Conservation (phyloP, 2,329 filamentous ascomycete genomes). For the Pyricularia grisea region DNA sequence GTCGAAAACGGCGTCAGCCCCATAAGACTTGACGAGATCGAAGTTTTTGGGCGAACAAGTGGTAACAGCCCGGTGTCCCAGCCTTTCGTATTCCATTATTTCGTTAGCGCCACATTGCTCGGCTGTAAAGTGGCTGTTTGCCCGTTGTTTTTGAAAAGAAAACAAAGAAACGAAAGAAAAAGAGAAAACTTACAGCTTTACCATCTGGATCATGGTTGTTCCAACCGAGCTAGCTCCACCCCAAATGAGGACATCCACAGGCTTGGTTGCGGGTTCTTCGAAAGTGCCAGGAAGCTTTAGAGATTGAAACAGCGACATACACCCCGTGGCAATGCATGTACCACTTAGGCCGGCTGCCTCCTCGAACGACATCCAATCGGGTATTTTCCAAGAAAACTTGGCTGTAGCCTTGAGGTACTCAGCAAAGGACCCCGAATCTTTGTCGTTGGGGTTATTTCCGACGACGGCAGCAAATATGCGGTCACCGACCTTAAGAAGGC, state of each 20-base stretch:
- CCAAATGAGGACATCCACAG: constrained; percentile 12
- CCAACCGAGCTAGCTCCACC: constrained; percentile 14
- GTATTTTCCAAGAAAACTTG: constrained; percentile 9
- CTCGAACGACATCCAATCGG: constrained; percentile 9
- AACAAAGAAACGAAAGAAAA: not conserved
- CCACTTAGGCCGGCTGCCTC: constrained; percentile 11
- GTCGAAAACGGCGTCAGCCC: no score
- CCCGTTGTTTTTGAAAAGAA: no score
- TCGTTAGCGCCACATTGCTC: not conserved
- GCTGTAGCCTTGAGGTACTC: constrained; percentile 11
- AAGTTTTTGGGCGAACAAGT: constrained; percentile 12
- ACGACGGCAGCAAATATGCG: constrained; percentile 14
- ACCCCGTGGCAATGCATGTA: constrained; percentile 9
- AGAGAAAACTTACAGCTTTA: constrained; percentile 10
- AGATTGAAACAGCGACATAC: constrained; percentile 12
- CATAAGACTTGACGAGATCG: no score
- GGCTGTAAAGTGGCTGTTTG: no score
- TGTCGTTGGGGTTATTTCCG: constrained; percentile 8
- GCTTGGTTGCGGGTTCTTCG: constrained; percentile 8
- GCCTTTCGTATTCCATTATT: not conserved
- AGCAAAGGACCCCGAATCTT: constrained; percentile 13
- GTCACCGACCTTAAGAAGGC: constrained; percentile 17
- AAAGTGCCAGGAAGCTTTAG: constrained; percentile 12
- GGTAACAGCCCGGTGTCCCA: constrained; percentile 9
- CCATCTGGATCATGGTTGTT: constrained; percentile 15